Percentiles rank a stretch among this genome's conserved stretches.
These are phyloP conservation scores for Coprinopsis strossmayeri DNA, from an alignment of 768 basidiomycete genomes.

Conservation along the genomic window DNA sequence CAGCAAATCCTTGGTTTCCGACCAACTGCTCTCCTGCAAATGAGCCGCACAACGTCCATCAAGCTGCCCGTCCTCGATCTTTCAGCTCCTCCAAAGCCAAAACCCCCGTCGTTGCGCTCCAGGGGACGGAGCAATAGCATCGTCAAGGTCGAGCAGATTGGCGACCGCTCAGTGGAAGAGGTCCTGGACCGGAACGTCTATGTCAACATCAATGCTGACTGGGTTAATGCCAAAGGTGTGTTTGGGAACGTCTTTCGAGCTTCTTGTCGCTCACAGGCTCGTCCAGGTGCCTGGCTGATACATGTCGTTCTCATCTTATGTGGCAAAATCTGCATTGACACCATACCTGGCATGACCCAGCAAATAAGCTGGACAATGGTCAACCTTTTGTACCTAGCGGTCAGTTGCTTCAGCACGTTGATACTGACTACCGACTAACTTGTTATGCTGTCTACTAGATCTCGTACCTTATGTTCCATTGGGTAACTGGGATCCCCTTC, in stretches of 20 bases:
- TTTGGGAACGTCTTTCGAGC: conserved; percentile 7
- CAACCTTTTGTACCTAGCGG: conserved; percentile 85
- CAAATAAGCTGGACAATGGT: conserved; percentile 94
- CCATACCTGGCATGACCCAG: conserved; percentile 89
- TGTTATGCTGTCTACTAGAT: conserved; percentile 45
- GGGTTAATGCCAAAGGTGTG: conserved; percentile 90
- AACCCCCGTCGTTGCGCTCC: conserved; percentile 28
- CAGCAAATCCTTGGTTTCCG: not conserved
- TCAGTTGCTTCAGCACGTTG: conserved; percentile 33
- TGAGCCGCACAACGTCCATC: conserved; percentile 49
- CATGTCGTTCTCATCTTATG: conserved; percentile 88
- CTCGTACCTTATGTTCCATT: conserved; percentile 99
- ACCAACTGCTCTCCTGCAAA: conserved; percentile 19
- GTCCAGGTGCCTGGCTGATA: conserved; percentile 92
- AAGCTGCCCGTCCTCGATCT: conserved; percentile 47
- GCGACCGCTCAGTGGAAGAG: conserved; percentile 65
- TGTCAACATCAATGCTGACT: conserved; percentile 82
- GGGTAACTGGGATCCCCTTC: conserved; percentile 96
- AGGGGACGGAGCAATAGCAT: conserved; percentile 65
- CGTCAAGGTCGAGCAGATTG: conserved; percentile 82
- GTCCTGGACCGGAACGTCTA: conserved; percentile 74
- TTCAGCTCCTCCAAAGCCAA: conserved; percentile 24
- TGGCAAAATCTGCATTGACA: conserved; percentile 91
- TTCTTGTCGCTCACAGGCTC: conserved; percentile 1
- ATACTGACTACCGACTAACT: not conserved